Percentiles rank a stretch among this genome's conserved stretches.
phyloP scores from a whole-genome alignment of 352 stramenopile genomes.

The Hyaloperonospora arabidopsidis region DNA sequence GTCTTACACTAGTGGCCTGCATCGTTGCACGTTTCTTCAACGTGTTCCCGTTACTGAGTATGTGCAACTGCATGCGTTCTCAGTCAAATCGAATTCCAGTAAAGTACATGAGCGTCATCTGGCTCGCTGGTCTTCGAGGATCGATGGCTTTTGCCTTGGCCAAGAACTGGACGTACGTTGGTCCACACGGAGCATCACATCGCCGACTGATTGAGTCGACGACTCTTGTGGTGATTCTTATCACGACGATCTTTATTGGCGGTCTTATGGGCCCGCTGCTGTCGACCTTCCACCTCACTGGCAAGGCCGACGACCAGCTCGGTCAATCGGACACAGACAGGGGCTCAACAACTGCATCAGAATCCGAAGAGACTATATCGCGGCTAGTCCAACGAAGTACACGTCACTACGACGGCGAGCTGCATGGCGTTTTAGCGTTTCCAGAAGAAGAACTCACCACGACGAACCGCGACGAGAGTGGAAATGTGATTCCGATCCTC shows the following conservation, averaged over 20 bases:
- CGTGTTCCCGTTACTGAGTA: conserved; percentile 62
- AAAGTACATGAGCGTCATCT: conserved; percentile 83
- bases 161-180: conserved; percentile 81
- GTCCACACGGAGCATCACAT: conserved; percentile 54
- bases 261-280: conserved; percentile 69
- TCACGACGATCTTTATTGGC: conserved; percentile 78
- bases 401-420: conserved; percentile 38
- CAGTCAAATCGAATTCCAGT: conserved; percentile 48
- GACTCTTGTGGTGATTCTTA: conserved; percentile 82
- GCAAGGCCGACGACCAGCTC: conserved; percentile 29
- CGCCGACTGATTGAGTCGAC: conserved; percentile 79
- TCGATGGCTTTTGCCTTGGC: conserved; percentile 90
- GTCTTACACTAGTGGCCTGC: conserved; percentile 63
- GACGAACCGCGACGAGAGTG: conserved; percentile 19
- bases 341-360: conserved; percentile 25
- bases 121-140: conserved; percentile 89
- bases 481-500: conserved; percentile 35
- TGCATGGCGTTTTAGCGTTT: conserved; percentile 25
- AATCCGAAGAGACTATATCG: conserved; percentile 26
- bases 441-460: conserved; percentile 25
- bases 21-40: conserved; percentile 67
- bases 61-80: conserved; percentile 66
- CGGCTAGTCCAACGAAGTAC: conserved; percentile 34
- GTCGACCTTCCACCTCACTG: conserved; percentile 36
- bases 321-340: conserved; percentile 37